Conservation (phyloP, 768 basidiomycete species). For the Russula vinacea region DNA sequence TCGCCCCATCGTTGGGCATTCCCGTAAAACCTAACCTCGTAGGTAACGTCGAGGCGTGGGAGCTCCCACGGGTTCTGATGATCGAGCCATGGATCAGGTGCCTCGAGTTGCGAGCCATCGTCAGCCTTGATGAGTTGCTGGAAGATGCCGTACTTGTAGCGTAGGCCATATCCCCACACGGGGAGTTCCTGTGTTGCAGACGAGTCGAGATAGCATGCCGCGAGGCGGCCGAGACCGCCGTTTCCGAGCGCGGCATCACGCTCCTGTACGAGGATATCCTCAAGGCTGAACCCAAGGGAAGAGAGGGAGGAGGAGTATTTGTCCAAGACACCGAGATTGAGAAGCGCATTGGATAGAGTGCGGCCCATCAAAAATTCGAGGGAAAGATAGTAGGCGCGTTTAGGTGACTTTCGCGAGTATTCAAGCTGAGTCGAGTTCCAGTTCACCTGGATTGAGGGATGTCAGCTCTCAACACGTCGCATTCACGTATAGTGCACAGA, state of each 20-base stretch:
- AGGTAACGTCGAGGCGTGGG: constrained; percentile 77
- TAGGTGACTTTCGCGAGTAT: constrained; percentile 78
- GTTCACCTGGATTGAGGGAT: constrained; percentile 50
- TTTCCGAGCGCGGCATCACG: constrained; percentile 95
- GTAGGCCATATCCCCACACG: constrained; percentile 91
- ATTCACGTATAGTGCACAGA: not conserved
- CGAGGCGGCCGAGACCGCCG: constrained; percentile 92
- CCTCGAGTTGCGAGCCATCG: constrained; percentile 75
- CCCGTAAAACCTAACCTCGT: constrained; percentile 89
- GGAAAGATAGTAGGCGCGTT: constrained; percentile 92
- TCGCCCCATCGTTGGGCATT: constrained; percentile 63
- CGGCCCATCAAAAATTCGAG: constrained; percentile 90
- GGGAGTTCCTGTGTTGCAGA: constrained; percentile 87
- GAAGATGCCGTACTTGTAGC: constrained; percentile 97
- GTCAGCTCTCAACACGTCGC: constrained; percentile 5
- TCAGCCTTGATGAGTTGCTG: constrained; percentile 84
- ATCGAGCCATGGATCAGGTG: constrained; percentile 91
- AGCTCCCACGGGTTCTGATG: constrained; percentile 89
- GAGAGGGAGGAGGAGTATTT: constrained; percentile 64
- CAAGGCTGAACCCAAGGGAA: constrained; percentile 84
- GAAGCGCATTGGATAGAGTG: constrained; percentile 73
- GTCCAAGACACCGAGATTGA: constrained; percentile 84
- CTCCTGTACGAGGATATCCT: constrained; percentile 83
- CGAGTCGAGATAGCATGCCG: constrained; percentile 97
- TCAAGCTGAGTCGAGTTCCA: constrained; percentile 82